Conservation (phyloP, 345 rosid genomes). For the Pistacia atlantica region DNA sequence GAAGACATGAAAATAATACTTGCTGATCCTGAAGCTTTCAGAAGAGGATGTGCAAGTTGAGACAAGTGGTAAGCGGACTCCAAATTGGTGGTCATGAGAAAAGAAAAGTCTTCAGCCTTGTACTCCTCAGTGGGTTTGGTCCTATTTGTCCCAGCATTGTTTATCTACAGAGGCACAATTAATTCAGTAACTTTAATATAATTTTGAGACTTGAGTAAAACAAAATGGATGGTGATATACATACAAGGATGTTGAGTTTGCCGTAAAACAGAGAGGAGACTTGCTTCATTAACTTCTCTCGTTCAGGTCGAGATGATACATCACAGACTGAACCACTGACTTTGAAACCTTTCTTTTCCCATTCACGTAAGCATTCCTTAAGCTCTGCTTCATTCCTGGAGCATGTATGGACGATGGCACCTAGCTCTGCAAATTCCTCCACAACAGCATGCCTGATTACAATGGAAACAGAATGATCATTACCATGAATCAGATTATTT, state of each 20-base stretch:
- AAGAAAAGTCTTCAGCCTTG: constrained; percentile 37
- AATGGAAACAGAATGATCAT: background rate
- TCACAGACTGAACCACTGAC: constrained; percentile 50
- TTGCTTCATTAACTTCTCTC: constrained; percentile 34
- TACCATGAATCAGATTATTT: background rate
- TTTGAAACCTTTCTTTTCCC: constrained; percentile 37
- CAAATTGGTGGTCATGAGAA: constrained; percentile 45
- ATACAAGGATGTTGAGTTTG: constrained; percentile 47
- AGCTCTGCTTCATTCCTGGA: constrained; percentile 55
- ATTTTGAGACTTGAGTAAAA: too few species aligned
- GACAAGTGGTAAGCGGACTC: constrained; percentile 53
- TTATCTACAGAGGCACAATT: constrained; percentile 32
- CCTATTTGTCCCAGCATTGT: constrained; percentile 46
- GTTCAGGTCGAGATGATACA: constrained; percentile 30
- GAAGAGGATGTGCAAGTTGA: constrained; percentile 58
- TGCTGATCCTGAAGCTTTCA: constrained; percentile 55
- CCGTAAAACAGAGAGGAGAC: constrained; percentile 31
- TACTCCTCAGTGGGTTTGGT: constrained; percentile 43
- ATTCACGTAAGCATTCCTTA: constrained; percentile 40
- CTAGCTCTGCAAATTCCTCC: constrained; percentile 66
- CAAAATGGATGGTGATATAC: background rate
- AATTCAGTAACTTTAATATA: too few species aligned
- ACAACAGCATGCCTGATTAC: constrained; percentile 55
- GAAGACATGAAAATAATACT: constrained; percentile 59
- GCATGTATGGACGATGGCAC: constrained; percentile 68